Evolutionary conservation across 2,329 filamentous ascomycete genomes (phyloP).

Genomic region (Xylariaceae sp.): DNA sequence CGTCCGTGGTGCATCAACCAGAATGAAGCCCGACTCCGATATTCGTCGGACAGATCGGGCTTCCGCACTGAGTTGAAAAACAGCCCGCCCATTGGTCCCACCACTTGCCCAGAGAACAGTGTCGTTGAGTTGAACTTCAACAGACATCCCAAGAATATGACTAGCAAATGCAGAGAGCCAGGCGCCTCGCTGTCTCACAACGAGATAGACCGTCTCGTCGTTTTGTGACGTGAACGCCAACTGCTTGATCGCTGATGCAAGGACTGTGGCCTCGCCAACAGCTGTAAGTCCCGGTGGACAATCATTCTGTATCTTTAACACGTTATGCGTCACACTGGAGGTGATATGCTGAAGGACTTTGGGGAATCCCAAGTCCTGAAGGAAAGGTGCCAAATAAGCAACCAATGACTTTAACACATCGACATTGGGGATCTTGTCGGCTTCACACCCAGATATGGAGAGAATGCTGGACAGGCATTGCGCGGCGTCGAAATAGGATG

Average conservation of each 20-base stretch:
- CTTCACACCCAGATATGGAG: not conserved
- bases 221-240: not conserved
- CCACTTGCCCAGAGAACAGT: not conserved
- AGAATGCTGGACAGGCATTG: not conserved
- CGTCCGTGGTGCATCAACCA: not conserved
- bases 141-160: slow-evolving; percentile 4
- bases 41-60: not conserved
- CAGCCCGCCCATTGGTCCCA: not conserved
- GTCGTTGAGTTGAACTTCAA: not conserved
- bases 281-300: not conserved
- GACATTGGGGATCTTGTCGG: not conserved
- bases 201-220: not conserved
- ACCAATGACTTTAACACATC: not conserved
- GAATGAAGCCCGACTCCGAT: not conserved
- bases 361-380: not conserved
- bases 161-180: slow-evolving; percentile 2
- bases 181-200: not conserved
- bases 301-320: not conserved
- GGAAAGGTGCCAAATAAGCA: not conserved
- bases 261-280: not conserved
- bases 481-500: not conserved
- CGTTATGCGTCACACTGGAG: not conserved
- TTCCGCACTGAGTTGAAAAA: not conserved
- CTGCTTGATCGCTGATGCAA: not conserved
- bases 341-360: not conserved